A percentile compares a stretch with the other conserved stretches of the same genome.
Conservation (phyloP, 1,139 yeast genomes). For the Taphrina wiesneri region DNA sequence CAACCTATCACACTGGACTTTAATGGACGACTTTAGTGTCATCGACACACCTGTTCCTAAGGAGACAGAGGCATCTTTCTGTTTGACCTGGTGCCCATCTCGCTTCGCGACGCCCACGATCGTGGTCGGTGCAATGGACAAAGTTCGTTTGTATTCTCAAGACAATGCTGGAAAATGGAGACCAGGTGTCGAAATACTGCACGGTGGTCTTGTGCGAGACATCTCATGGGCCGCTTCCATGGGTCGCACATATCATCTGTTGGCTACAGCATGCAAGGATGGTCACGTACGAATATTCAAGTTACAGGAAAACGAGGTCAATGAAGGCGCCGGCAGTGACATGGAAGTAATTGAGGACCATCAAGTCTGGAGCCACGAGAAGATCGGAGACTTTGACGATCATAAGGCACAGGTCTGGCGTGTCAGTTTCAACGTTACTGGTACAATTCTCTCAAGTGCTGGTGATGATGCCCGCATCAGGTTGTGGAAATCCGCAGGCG, state of each 20-base stretch:
- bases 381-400: slow-evolving; percentile 63
- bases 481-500: slow-evolving; percentile 65
- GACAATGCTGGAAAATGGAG: slow-evolving; percentile 49
- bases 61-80: slow-evolving; percentile 81
- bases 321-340: slow-evolving; percentile 29
- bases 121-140: slow-evolving; percentile 83
- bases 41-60: slow-evolving; percentile 58
- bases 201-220: slow-evolving; percentile 80
- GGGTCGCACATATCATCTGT: slow-evolving; percentile 82
- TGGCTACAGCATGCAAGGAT: slow-evolving; percentile 95
- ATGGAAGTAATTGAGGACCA: slow-evolving; percentile 37
- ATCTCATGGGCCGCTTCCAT: slow-evolving; percentile 82
- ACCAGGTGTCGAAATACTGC: slow-evolving; percentile 58
- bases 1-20: slow-evolving; percentile 77
- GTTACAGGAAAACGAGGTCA: slow-evolving; percentile 47
- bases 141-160: slow-evolving; percentile 73
- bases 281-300: slow-evolving; percentile 86
- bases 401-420: slow-evolving; percentile 94
- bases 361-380: slow-evolving; percentile 47
- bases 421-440: slow-evolving; percentile 91
- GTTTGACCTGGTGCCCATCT: slow-evolving; percentile 91
- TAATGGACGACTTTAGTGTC: slow-evolving; percentile 60
- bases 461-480: slow-evolving; percentile 94
- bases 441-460: slow-evolving; percentile 86
- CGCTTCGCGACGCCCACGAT: slow-evolving; percentile 77